Evolutionary conservation across 495 filamentous ascomycete genomes (phyloP).

Genomic region (Mycothermus thermophilus): DNA sequence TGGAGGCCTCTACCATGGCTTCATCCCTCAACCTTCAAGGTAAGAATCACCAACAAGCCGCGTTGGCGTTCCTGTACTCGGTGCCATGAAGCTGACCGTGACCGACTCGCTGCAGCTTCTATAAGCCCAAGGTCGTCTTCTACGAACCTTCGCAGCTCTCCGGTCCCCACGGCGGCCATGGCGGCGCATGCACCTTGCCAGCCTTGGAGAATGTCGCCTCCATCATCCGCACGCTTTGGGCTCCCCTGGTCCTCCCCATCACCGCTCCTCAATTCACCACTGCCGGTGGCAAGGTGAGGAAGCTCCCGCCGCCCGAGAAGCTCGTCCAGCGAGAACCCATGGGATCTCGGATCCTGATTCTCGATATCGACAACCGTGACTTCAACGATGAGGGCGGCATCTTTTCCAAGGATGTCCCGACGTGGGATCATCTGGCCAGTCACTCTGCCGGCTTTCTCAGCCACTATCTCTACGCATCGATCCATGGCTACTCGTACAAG

Average conservation of each 20-base stretch:
- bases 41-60: constrained; percentile 4
- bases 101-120: background rate
- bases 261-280: constrained; percentile 13
- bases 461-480: constrained; percentile 32
- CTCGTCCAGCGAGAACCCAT: constrained; percentile 16
- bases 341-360: constrained; percentile 23
- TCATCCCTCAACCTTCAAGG: constrained; percentile 11
- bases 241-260: constrained; percentile 15
- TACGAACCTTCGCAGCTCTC: background rate
- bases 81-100: background rate
- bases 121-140: constrained; percentile 14
- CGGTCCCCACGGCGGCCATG: constrained; percentile 2
- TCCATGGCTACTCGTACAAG: constrained; percentile 43
- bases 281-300: constrained; percentile 12
- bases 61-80: background rate
- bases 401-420: constrained; percentile 13
- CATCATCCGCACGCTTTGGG: constrained; percentile 15
- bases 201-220: constrained; percentile 8
- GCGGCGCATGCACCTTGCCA: no score
- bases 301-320: constrained; percentile 10
- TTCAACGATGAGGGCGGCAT: constrained; percentile 17
- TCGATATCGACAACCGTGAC: constrained; percentile 29
- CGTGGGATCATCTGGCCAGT: constrained; percentile 9
- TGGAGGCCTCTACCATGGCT: constrained; percentile 10
- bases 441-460: constrained; percentile 25